Evolutionary conservation across 345 rosid genomes (phyloP), one percentile per base, ranked within the genome.

Genomic region (Eucalyptus sp.): DNA sequence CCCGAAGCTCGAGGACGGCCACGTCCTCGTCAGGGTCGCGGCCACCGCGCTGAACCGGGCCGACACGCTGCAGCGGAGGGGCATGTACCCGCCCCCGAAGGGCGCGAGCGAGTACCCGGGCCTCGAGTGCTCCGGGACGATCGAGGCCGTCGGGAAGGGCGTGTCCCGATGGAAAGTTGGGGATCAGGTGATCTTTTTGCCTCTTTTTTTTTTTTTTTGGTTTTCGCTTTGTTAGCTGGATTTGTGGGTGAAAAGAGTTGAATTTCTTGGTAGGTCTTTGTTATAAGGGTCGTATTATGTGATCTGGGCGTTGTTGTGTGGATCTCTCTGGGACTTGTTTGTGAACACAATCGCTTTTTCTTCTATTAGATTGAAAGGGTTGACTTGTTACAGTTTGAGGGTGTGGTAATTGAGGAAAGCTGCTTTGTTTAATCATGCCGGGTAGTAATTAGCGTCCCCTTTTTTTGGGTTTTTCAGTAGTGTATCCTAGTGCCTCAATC

Each of bases 41-140:
- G 96, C 99, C 86, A 92, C 98, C 60, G 99, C 97, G 50, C 87
- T 97, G 43, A 97, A 96, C 92, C 92, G 97, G 7, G 97, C 98
- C 13, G 99, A 97, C 90, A 95, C 95, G 27, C 62, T 93, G 37
- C 99, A 97, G 88, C 91, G 99, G 58, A 93, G 90, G 81, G 99
- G 99, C 91, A 89, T 86, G 58, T 94, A 96, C 91, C 86, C 95
- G 25, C 97, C 97, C n/a, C 98, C 99, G 10, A 93, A 95, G 80
- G 99, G 95, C 17, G 91, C 95, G 46, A 97, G 99, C 86, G 92
- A 94, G 43, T 92, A 93, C 90, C 98, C 79, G 25, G 97, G 99
- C 66, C 95, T 97, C 48, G 99, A 96, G 89, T 97, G 99, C 88
- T 96, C 98, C 37, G 99, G 98, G n/a, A 96, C 94, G 87, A 68